phyloP scores from a whole-genome alignment of 1,284 basidiomycete species.

The Pholiota adiposa region DNA sequence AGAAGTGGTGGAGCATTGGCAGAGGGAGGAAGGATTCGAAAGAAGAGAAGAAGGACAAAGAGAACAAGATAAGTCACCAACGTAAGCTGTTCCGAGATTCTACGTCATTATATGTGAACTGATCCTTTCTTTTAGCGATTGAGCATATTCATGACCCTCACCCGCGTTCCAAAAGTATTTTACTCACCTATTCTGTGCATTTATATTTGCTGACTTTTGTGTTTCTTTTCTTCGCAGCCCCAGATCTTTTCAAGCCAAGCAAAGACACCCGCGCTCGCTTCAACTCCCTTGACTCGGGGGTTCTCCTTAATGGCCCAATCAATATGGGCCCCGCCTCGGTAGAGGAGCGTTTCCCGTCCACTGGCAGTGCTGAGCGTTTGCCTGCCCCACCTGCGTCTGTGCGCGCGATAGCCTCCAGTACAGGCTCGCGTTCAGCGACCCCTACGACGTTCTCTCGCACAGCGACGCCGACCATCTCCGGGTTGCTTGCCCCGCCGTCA shows the following conservation, averaged over 20 bases:
- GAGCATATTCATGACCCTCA: slow-evolving; percentile 33
- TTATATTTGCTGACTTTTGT: not conserved
- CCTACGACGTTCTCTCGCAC: too few relatives aligned
- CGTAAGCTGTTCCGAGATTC: slow-evolving; percentile 38
- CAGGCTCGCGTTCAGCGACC: slow-evolving; percentile 39
- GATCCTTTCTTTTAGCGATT: slow-evolving; percentile 19
- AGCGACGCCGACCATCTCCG: slow-evolving; percentile 41
- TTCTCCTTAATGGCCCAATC: slow-evolving; percentile 43
- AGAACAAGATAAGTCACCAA: slow-evolving; percentile 45
- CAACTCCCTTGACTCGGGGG: slow-evolving; percentile 68
- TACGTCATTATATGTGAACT: slow-evolving; percentile 14
- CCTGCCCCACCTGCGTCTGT: not conserved
- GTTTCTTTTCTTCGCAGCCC: slow-evolving; percentile 46
- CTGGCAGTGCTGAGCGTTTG: slow-evolving; percentile 5
- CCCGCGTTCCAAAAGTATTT: slow-evolving; percentile 40
- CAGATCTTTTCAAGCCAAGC: slow-evolving; percentile 44
- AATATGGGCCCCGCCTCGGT: slow-evolving; percentile 1
- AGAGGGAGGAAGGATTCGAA: slow-evolving; percentile 72
- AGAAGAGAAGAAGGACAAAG: slow-evolving; percentile 49
- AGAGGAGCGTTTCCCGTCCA: not conserved
- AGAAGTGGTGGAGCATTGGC: slow-evolving; percentile 77
- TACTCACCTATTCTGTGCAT: not conserved
- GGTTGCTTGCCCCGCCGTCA: slow-evolving; percentile 41
- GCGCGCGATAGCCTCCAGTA: slow-evolving; percentile 1
- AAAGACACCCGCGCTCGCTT: slow-evolving; percentile 52